These are phyloP conservation scores for Ganoderma resinaceum DNA, from an alignment of 1,284 basidiomycete genomes.

Conservation along the genomic window DNA sequence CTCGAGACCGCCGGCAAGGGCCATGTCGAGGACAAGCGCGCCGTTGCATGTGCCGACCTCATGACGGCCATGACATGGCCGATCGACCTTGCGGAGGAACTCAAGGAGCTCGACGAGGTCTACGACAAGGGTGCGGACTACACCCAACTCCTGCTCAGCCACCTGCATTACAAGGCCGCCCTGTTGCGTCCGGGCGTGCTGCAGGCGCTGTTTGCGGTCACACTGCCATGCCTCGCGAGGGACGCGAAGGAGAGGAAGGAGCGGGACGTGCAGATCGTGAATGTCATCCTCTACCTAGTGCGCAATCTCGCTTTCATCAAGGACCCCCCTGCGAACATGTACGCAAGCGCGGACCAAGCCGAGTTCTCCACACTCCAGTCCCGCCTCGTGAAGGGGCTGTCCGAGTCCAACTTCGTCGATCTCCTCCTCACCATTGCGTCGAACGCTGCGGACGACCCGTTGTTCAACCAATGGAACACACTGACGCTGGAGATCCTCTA, in stretches of 20 bases:
- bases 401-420: slow-evolving; percentile 78
- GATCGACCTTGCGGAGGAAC: slow-evolving; percentile 90
- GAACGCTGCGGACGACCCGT: slow-evolving; percentile 67
- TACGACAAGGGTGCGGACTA: slow-evolving; percentile 84
- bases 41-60: slow-evolving; percentile 86
- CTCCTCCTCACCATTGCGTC: slow-evolving; percentile 86
- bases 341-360: slow-evolving; percentile 75
- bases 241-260: slow-evolving; percentile 69
- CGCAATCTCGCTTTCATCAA: slow-evolving; percentile 92
- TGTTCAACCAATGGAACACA: slow-evolving; percentile 87
- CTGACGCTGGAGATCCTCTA: slow-evolving; percentile 91
- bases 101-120: slow-evolving; percentile 88
- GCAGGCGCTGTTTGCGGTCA: slow-evolving; percentile 71
- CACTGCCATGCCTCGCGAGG: slow-evolving; percentile 75
- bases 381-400: slow-evolving; percentile 74
- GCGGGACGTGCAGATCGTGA: slow-evolving; percentile 86
- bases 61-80: slow-evolving; percentile 98
- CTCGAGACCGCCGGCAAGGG: slow-evolving; percentile 81
- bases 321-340: slow-evolving; percentile 75
- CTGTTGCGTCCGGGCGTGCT: slow-evolving; percentile 72
- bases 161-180: slow-evolving; percentile 88
- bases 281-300: slow-evolving; percentile 87
- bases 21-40: slow-evolving; percentile 82
- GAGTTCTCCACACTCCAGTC: slow-evolving; percentile 82
- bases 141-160: slow-evolving; percentile 80